Evolutionary conservation across 2,329 filamentous ascomycete genomes (phyloP).

Genomic region (Microdochium nivale): DNA sequence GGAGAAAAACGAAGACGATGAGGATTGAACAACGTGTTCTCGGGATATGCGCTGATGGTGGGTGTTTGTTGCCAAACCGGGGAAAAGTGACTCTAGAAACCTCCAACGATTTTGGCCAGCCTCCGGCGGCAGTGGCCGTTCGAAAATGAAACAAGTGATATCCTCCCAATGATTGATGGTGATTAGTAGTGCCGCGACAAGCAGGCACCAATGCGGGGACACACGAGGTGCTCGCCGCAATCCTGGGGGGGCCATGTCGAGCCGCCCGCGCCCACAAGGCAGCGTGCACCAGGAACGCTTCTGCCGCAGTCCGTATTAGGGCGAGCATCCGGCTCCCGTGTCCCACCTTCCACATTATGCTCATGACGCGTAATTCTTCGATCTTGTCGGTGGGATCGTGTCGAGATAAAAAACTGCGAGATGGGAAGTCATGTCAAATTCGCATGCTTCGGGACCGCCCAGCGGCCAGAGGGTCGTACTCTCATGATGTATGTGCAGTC

Average conservation of each 20-base stretch:
- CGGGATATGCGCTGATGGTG: constrained; percentile 13
- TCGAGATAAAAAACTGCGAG: no score
- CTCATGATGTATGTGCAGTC: neutral
- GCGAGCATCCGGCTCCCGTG: no score
- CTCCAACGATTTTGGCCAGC: neutral
- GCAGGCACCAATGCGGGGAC: neutral
- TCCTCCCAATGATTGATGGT: neutral
- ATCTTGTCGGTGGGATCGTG: no score
- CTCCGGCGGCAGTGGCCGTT: neutral
- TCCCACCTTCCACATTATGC: no score
- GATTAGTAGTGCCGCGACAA: neutral
- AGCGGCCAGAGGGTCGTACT: neutral
- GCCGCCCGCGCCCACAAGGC: no score
- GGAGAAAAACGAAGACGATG: constrained; percentile 7
- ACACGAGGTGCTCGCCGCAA: neutral
- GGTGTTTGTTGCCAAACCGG: constrained; percentile 18
- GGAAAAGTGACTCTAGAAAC: constrained; percentile 5
- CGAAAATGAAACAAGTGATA: neutral
- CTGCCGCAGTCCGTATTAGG: no score
- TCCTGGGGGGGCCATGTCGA: no score
- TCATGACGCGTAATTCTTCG: no score
- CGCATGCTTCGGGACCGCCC: neutral
- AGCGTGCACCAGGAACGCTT: no score
- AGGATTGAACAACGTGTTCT: neutral
- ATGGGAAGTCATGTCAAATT: no score